Base-by-base conservation (phyloP, 768 basidiomycete genomes). In the Galerina marginata region DNA sequence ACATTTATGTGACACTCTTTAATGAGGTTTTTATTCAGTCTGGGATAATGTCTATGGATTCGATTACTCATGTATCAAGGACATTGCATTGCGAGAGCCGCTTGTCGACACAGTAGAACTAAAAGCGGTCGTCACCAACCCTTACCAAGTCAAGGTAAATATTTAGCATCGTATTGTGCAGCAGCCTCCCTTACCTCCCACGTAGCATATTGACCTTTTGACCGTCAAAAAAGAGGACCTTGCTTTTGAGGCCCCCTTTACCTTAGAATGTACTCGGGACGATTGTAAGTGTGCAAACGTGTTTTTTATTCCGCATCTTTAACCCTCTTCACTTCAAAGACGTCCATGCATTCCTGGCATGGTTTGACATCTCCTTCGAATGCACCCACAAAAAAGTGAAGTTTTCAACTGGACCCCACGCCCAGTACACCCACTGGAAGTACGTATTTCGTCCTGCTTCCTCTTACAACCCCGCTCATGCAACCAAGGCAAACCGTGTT, bases 11-110 rank as follows among this genome's bases (percentile, higher is more conserved):
- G 29, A 39, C 26, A 26, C 38, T 58, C 62, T 49, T n/a, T 59
- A 25, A 51, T 52, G 9, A 36, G 26, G 33, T 38, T 14, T 59
- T 39, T 26, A n/a, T n/a, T 4, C 67, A 99, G 96, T 96, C 82
- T 99, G 97, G 97, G 95, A 98, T 71, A 95, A 98, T 69, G 97
- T 99, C 20, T 99, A 99, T 75, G 97, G 97, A 25, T 99, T 99
- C 76, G 96, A 99, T 77, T 99, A 93, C 77, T 97, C 95, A 42
- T 98, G 97, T 74, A 99, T 99, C 83, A 98, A 99, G 78, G 95
- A 97, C 73, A 97, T 99, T 66, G 97, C 97, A 2, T 79, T 99
- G 56, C 85, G 92, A 33, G 97, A 99, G 73, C 97, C 97, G 45
- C 82, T 99, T 47, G 97, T 99, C 36, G 97, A 99, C 77, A 97